Conservation (phyloP, 768 basidiomycete genomes). For the Kwoniella dejecticola region DNA sequence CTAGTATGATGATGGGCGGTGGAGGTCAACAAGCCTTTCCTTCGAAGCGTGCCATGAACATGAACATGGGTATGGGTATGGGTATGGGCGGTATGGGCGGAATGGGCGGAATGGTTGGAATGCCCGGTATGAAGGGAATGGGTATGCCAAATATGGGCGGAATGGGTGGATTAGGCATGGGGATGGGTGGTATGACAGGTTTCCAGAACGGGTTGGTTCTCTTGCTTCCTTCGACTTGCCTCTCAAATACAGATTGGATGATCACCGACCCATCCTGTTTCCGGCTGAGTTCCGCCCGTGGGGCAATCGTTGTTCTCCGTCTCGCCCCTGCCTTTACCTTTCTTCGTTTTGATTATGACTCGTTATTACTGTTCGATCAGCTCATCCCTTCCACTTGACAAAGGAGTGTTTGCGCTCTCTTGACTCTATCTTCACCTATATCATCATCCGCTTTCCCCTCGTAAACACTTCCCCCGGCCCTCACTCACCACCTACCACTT, state of each 20-base stretch:
- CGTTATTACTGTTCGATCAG: no score
- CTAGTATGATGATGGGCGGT: background rate
- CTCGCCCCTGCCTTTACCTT: background rate
- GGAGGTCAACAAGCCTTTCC: slow-evolving; percentile 10
- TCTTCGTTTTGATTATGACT: no score
- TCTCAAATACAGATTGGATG: background rate
- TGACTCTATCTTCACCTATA: background rate
- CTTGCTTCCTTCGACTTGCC: no score
- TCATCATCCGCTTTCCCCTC: no score
- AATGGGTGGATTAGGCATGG: slow-evolving; percentile 24
- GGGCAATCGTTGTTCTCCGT: background rate
- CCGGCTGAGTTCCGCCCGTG: background rate
- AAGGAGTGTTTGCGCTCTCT: background rate
- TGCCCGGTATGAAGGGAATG: slow-evolving; percentile 5
- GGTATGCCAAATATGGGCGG: slow-evolving; percentile 12
- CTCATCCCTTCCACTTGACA: background rate
- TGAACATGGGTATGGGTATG: slow-evolving; percentile 15
- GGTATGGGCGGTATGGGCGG: slow-evolving; percentile 12
- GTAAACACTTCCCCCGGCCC: no score
- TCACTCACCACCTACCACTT: no score
- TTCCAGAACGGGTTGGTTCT: slow-evolving; percentile 19
- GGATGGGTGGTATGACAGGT: slow-evolving; percentile 13
- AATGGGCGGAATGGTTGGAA: slow-evolving; percentile 21
- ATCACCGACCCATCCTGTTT: no score
- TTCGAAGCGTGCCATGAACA: slow-evolving; percentile 8